These are phyloP conservation scores for Podospora conica DNA, from an alignment of 495 filamentous ascomycete species.

Conservation along the genomic window DNA sequence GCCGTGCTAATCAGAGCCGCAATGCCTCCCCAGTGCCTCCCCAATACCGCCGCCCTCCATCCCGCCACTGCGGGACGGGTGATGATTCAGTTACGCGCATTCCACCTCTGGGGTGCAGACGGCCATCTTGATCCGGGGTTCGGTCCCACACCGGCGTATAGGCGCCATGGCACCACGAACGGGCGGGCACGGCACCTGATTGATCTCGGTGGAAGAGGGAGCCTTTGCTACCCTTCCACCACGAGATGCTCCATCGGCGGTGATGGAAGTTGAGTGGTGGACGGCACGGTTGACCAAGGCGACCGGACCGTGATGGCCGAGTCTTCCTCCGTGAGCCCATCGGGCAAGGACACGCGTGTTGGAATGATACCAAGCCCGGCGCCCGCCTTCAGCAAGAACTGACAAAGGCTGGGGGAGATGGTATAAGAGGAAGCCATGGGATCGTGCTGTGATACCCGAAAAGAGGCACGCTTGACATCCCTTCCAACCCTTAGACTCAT, in stretches of 20 bases:
- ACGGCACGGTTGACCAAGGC: background rate
- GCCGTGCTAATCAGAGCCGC: conserved; percentile 17
- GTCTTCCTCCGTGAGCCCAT: background rate
- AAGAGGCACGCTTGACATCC: background rate
- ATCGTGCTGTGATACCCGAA: background rate
- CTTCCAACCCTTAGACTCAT: background rate
- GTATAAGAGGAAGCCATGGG: background rate
- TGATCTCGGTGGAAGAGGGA: background rate
- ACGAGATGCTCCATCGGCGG: background rate
- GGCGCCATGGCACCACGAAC: background rate
- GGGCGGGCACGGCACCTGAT: background rate
- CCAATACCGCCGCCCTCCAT: background rate
- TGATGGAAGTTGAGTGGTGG: background rate
- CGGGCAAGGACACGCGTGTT: background rate
- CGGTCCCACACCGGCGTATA: background rate
- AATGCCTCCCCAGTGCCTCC: conserved; percentile 19
- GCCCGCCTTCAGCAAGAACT: background rate
- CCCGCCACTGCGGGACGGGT: background rate
- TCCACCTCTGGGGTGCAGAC: background rate
- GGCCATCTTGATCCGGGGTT: background rate
- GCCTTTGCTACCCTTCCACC: background rate
- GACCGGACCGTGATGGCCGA: background rate
- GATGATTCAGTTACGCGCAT: background rate
- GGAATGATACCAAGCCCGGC: background rate
- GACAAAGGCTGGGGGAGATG: background rate